Evolutionary conservation across 192 early-diverging fungal species (phyloP), one percentile per base, ranked within the genome.

Genomic region (Neocallimastix lanati): DNA sequence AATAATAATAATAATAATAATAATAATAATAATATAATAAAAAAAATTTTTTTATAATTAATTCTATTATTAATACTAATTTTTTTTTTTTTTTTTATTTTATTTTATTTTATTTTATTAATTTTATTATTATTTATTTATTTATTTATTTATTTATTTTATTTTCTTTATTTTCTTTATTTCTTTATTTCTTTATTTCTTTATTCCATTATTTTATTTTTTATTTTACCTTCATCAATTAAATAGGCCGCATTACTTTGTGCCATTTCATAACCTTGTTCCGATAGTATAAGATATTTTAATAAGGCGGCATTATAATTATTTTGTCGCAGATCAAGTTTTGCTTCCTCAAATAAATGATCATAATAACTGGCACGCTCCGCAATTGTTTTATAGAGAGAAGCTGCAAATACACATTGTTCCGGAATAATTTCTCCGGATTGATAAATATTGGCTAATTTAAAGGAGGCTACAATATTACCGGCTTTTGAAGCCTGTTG

Each of bases 191-290:
- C n/a, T n/a, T n/a, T n/a, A n/a, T n/a, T n/a, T n/a, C n/a, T 33
- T 33, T 33, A 33, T 33, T 33, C 11, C 3, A 6, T 33, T 33
- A 33, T 37, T 37, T 37, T 12, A 13, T 12, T 37, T 12, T 12
- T 14, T 13, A 36, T 38, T 29, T n/a, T 28, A 78, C 88, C 88
- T 80, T 77, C 29, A 83, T 99, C 97, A 36, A 99, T 82, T 58
- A 99, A 82, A 86, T 92, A 93, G 4, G 97, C 97, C 28, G 93
- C 92, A 84, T 97, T 98, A 18, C 91, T 86, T 84, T 98, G 96
- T 3, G 92, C 94, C 4, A 92, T 85, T 81, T 95, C 93, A 83
- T 91, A 90, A 13, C 97, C 97, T 81, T 92, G 88, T 83, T 99
- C 97, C 2, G 97, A 95, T 3, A 94, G 94, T 40, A 93, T 84